Evolutionary conservation across 345 rosid species (phyloP), one percentile per base, ranked within the genome.

Genomic region (Citrus trifoliata): DNA sequence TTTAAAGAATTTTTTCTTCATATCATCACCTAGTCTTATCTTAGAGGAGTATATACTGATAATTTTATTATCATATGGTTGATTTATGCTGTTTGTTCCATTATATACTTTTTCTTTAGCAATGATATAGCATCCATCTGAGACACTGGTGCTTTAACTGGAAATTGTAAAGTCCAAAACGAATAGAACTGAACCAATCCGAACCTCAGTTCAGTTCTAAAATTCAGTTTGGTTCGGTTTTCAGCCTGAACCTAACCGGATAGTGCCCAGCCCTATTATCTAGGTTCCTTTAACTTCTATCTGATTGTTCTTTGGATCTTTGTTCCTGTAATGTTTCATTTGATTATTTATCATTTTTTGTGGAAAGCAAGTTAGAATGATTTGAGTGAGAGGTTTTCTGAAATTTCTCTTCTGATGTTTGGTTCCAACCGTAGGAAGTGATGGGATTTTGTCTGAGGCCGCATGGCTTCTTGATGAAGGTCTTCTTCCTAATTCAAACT

Each of bases 401-500:
- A 66, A 21, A 25, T 32, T 16, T 65, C 10, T 21, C 35, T 8
- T 66, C 1, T 66, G 25, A 59, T 77, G 35, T 46, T 79, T 40
- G 75, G 21, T 76, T 81, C 60, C 71, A 56, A 74, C 61, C 67
- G 70, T 64, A 90, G 95, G 90, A 80, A 58, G 74, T 5, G 84
- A 86, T 71, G 95, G 99, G 53, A 79, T 95, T 80, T 87, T 95
- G 85, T 73, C 91, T 1, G 96, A 95, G 87, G 99, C 99, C 58
- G 88, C 78, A 83, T 88, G 94, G 93, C 99, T 93, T 81, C 96
- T 95, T 71, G 93, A 95, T 76, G 55, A 40, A 42, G 96, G 98
- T 79, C 92, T 93, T 80, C 93, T 86, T 77, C 99, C 98, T 76
- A 90, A 90, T 85, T 80, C 98, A 65, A 92, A 87, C 72, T 84